Evolutionary conservation across 2,329 filamentous ascomycete genomes (phyloP), one percentile per base, ranked within the genome.

Genomic region (Aspergillus luchuensis): DNA sequence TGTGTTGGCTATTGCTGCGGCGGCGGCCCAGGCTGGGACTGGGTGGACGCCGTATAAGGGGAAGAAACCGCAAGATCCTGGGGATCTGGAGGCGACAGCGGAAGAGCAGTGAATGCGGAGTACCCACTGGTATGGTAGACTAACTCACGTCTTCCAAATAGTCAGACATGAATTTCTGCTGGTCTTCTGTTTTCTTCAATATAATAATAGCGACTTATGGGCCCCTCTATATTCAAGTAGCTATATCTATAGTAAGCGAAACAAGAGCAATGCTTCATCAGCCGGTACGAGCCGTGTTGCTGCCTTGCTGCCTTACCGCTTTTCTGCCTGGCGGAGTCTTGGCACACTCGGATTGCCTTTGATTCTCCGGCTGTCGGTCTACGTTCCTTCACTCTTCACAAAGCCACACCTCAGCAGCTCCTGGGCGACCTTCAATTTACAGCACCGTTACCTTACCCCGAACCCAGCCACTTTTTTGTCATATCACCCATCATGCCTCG

Each of bases 1-100:
- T 15, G 80, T 74, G 0, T 66, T 88, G 52, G 81, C 82, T 2
- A 59, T 83, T 11, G 52, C 79, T 2, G 82, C 84, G 64, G 75
- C 82, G 1, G 64, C 82, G 2, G 71, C 86, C 15, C 86, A 88
- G 67, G 85, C 85, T 5, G 80, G 81, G 1, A 85, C 85, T 1
- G 86, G 86, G 2, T 87, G 85, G 85, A 79, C 69, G 19, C 72
- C 74, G 13, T 57, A 62, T 39, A 49, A 56, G 11, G 57, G 56
- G 8, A 49, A 63, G 49, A 45, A 36, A 23, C 33, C 13, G 19
- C 53, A 57, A 7, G 61, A 63, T 19, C 6, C 48, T 10, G 56
- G 47, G 13, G 43, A 52, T 19, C 28, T 21, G 39, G 53, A 56
- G 30, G 10, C 41, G 3, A 45, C 41, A 10, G 19, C 41, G 7